Conservation (phyloP, 2,329 filamentous ascomycete species). For the Colletotrichum limetticola region DNA sequence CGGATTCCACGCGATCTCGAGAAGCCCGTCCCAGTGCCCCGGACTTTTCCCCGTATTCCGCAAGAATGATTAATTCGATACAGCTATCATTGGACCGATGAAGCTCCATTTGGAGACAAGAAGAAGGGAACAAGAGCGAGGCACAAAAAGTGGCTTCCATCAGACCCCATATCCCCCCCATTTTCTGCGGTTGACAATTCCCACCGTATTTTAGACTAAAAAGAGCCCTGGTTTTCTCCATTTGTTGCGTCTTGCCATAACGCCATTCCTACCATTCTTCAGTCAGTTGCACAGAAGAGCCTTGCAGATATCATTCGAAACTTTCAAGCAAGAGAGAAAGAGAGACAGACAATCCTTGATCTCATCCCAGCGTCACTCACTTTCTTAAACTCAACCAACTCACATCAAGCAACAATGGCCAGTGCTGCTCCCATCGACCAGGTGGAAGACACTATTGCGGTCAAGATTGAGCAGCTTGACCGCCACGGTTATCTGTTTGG, state of each 20-base stretch:
- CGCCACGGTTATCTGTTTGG: constrained; percentile 67
- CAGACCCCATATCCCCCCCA: constrained; percentile 1
- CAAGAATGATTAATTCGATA: constrained; percentile 24
- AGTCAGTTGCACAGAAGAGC: not conserved
- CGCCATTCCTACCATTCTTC: not conserved
- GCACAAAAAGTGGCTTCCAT: constrained; percentile 22
- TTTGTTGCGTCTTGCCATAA: not conserved
- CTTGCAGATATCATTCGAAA: not conserved
- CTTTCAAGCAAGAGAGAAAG: not conserved
- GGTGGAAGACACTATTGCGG: constrained; percentile 24
- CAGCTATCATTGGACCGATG: constrained; percentile 2
- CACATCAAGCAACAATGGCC: constrained; percentile 14
- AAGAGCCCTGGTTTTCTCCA: not conserved
- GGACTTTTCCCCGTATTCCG: constrained; percentile 32
- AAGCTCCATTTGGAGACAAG: not conserved
- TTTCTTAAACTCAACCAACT: not conserved
- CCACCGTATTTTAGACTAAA: not conserved
- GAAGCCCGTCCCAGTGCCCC: constrained; percentile 13
- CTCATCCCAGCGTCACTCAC: not conserved
- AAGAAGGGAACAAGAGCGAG: constrained; percentile 12
- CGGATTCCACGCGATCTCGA: constrained; percentile 1
- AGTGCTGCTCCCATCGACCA: constrained; percentile 10
- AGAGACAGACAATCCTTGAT: not conserved
- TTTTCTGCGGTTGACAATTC: not conserved
- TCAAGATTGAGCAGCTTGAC: constrained; percentile 45